Conservation (phyloP, 2,329 filamentous ascomycete genomes). For the Phoma herbarum region DNA sequence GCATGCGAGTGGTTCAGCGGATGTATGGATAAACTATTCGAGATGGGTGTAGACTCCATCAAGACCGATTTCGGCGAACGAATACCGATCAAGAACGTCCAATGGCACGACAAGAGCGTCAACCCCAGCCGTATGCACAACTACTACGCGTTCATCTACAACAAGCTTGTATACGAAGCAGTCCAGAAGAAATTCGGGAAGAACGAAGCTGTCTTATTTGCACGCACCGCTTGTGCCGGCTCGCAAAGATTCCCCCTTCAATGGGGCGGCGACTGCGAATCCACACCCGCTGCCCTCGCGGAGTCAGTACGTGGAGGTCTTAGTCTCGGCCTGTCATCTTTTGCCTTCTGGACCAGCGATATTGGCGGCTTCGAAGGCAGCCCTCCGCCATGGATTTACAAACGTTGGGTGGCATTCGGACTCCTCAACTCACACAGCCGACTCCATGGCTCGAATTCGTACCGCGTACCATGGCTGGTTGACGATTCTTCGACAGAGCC, state of each 20-base stretch:
- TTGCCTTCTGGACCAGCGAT: constrained; percentile 74
- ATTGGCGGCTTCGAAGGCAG: constrained; percentile 77
- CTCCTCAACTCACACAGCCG: constrained; percentile 74
- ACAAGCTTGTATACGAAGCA: constrained; percentile 73
- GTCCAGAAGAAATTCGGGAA: constrained; percentile 63
- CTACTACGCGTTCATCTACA: constrained; percentile 78
- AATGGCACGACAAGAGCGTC: constrained; percentile 68
- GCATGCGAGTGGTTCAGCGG: constrained; percentile 71
- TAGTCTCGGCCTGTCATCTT: constrained; percentile 69
- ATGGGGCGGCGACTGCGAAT: constrained; percentile 80
- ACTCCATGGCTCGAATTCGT: constrained; percentile 74
- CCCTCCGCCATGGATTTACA: constrained; percentile 74
- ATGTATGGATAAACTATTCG: constrained; percentile 70
- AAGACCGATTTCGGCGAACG: constrained; percentile 82
- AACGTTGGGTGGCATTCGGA: constrained; percentile 81
- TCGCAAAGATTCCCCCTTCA: constrained; percentile 70
- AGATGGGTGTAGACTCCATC: constrained; percentile 74
- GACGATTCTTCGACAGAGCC: constrained; percentile 66
- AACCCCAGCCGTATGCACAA: constrained; percentile 77
- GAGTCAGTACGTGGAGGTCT: constrained; percentile 74
- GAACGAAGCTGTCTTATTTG: constrained; percentile 70
- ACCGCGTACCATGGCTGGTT: constrained; percentile 78
- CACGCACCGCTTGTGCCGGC: constrained; percentile 72
- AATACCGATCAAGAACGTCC: constrained; percentile 71
- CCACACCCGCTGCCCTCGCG: constrained; percentile 75